phyloP scores from a whole-genome alignment of 768 basidiomycete genomes.

The Guyanaporus albipodus region DNA sequence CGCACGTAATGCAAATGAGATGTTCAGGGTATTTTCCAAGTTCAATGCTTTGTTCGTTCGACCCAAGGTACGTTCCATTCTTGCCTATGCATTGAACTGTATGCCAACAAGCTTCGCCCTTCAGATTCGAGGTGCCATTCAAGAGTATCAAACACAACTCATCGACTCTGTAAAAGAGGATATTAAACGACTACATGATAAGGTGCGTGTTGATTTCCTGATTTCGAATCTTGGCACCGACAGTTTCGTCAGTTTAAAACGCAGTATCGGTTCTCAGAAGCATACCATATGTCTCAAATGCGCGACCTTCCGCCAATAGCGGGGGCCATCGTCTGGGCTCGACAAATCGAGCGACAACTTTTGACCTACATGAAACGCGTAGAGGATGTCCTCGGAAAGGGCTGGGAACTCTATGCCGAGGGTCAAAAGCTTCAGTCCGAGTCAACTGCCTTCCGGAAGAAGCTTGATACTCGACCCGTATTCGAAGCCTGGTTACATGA shows the following conservation, averaged over 20 bases:
- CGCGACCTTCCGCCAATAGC: constrained; percentile 98
- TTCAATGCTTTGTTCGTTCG: constrained; percentile 97
- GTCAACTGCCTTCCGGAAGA: constrained; percentile 86
- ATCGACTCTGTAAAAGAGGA: constrained; percentile 99
- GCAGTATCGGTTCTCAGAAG: constrained; percentile 92
- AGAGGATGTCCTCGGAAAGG: constrained; percentile 96
- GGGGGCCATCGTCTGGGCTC: constrained; percentile 97
- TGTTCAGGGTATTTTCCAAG: constrained; percentile 99
- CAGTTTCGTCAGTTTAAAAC: constrained; percentile 71
- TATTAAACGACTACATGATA: constrained; percentile 92
- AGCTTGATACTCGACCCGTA: constrained; percentile 90
- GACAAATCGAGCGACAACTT: constrained; percentile 97
- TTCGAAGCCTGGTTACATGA: constrained; percentile 97
- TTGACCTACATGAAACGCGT: constrained; percentile 98
- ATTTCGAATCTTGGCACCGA: not conserved
- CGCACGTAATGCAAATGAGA: constrained; percentile 96
- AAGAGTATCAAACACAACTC: constrained; percentile 98
- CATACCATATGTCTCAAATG: constrained; percentile 98
- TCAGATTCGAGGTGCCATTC: constrained; percentile 95
- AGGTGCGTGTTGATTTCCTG: constrained; percentile 41
- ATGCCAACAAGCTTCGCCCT: not conserved
- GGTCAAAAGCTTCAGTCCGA: constrained; percentile 96
- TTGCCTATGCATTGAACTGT: not conserved
- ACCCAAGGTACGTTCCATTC: constrained; percentile 64
- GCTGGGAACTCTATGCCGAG: constrained; percentile 99